Base-by-base conservation (phyloP, 345 rosid genomes). In the Corymbia maculata region DNA sequence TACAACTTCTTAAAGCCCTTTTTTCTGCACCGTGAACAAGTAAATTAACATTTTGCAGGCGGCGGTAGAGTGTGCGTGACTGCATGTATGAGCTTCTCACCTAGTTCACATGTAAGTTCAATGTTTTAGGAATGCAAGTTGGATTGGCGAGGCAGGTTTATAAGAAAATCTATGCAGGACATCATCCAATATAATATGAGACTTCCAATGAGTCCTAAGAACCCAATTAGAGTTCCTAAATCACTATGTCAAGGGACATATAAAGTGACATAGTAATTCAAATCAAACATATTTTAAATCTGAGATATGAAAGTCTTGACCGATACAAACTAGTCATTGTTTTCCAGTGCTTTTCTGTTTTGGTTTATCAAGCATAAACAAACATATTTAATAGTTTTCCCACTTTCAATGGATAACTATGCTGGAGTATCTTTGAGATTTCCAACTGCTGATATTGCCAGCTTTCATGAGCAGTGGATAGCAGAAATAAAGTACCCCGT, bases 1-100 rank as follows among this genome's bases (percentile, higher is more conserved):
- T 96, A 96, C 91, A 97, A 89, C 88, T 92, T 97, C 90, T 92
- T 93, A 88, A 95, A 97, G 87, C 99, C 99, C 79, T 90, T 93
- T 87, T 90, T 90, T 90, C 99, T 97, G 96, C 91, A 91, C 88
- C 44, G 89, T n/a, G 84, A 87, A 91, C 59, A 88, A 75, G 84
- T 42, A 8, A 75, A 21, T 75, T 2, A 42, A 19, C 21, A 44
- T 19, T 42, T 75, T 75, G 45, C 84, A 42, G 49, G 84, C 2
- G 8, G 28, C 19, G 28, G 28, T 75, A 75, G 44, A 68, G 28
- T 0, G 4, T 75, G n/a, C n/a, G 15, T 75, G 49, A 75, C 28
- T 0, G 49, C 0, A 42, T 75, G 28, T 75, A 44, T 75, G 84
- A 75, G 28, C 84, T 75, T 49, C 28, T 42, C 49, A 75, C 49